These are phyloP conservation scores for Mycena indigotica DNA, from an alignment of 768 basidiomycete species.

Conservation along the genomic window DNA sequence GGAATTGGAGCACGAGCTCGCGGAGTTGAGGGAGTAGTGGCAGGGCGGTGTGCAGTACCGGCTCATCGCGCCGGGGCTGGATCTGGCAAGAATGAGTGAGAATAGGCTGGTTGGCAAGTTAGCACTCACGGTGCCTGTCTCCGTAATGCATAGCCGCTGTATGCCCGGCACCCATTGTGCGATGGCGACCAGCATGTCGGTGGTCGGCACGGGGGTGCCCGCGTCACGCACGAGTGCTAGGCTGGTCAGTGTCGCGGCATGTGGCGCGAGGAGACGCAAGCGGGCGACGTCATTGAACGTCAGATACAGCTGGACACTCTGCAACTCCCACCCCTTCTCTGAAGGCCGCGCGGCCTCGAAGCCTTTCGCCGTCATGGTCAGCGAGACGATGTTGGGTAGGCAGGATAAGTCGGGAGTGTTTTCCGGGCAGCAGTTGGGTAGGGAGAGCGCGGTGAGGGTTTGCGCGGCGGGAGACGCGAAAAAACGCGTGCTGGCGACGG, in stretches of 20 bases:
- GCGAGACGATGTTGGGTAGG: not conserved
- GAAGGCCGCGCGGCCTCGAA: not conserved
- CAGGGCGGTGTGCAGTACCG: not conserved
- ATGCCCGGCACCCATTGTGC: not conserved
- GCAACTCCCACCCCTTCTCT: not conserved
- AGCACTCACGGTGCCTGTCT: not conserved
- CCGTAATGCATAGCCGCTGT: not conserved
- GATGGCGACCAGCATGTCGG: not conserved
- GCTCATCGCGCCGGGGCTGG: not conserved
- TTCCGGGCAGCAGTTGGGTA: not conserved
- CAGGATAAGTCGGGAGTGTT: not conserved
- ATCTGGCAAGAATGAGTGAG: no score
- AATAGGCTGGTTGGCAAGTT: no score
- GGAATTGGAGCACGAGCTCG: not conserved
- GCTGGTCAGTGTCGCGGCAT: not conserved
- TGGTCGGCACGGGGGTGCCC: not conserved
- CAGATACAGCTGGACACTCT: not conserved
- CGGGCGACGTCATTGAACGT: not conserved
- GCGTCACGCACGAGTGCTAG: not conserved
- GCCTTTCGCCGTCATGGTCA: not conserved
- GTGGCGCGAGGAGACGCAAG: not conserved
- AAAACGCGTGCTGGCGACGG: not conserved
- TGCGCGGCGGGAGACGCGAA: not conserved
- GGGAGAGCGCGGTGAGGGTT: not conserved
- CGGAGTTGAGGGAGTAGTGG: not conserved